phyloP scores from a whole-genome alignment of 345 rosid genomes.

The Arabidopsis suecica region DNA sequence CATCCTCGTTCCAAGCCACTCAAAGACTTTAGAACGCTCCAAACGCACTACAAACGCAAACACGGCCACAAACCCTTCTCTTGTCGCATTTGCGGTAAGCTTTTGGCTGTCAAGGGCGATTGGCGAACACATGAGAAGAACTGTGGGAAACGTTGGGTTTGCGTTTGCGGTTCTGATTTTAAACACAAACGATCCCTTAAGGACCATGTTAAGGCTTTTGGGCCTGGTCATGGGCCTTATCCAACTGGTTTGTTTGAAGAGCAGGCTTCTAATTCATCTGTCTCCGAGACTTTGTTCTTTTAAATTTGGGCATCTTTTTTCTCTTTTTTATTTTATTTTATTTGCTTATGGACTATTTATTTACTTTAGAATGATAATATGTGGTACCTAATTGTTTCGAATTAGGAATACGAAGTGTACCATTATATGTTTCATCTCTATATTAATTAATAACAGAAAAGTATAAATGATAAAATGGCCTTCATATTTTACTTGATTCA shows the following conservation, averaged over 20 bases:
- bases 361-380: background rate
- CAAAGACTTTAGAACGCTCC: constrained; percentile 82
- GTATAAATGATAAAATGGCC: too few species aligned
- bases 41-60: constrained; percentile 89
- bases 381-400: constrained; percentile 9
- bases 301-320: constrained; percentile 15
- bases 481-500: too few species aligned
- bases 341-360: background rate
- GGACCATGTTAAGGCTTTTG: constrained; percentile 80
- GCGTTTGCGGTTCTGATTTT: constrained; percentile 85
- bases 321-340: background rate
- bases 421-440: background rate
- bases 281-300: constrained; percentile 30
- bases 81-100: constrained; percentile 84
- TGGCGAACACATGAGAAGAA: constrained; percentile 94
- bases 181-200: constrained; percentile 94
- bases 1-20: constrained; percentile 78
- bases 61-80: constrained; percentile 70
- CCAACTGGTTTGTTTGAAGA: constrained; percentile 41
- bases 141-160: constrained; percentile 94
- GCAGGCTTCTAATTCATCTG: constrained; percentile 28
- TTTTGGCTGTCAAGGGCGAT: constrained; percentile 84
- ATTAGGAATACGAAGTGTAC: background rate
- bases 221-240: constrained; percentile 69
- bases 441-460: too few species aligned